Evolutionary conservation across 1,139 yeast species (phyloP), one percentile per base, ranked within the genome.

Genomic region (Kurtzmaniella quercitrusa): DNA sequence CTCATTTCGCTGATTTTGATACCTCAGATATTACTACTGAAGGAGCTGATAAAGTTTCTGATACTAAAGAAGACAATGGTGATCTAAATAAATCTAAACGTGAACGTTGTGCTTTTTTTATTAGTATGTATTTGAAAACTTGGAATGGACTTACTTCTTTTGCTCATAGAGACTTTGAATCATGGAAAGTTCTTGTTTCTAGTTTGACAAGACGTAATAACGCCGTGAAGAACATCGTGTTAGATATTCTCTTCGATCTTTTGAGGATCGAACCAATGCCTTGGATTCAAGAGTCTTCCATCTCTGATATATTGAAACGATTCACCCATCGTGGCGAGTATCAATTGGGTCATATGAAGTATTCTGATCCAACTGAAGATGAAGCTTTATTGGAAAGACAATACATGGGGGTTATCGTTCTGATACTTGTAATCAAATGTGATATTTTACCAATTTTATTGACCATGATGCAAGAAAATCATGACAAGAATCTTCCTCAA

Each of bases 101-200:
- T 27, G 85, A 83, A 47, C 77, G 75, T 49, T 68, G 81, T n/a
- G 79, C 93, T 0, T 73, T 77, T 40, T 69, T 88, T 11, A 62
- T 91, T 3, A 68, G 87, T 0, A 61, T 77, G 2, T 63, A 88
- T 25, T 63, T 93, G 42, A 85, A 87, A 48, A 76, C 81, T 40
- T 85, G 94, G 81, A 75, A 86, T 16, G 98, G 98, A 0, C 58
- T 90, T 11, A 74, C 85, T 50, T 77, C 85, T 8, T 77, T 84
- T 52, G 75, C 88, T 0, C 71, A 77, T 45, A 70, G 82, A 51
- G 63, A 79, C 46, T 85, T 81, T 52, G 70, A 70, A 43, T 76
- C 85, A 25, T 55, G 93, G 16, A 67, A 66, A 38, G 80, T 81
- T 45, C 66, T 93, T 33, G 65, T 91, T 2, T 67, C 74, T 34